These are phyloP conservation scores for Cyberlindnera euphorbiiphila DNA, from an alignment of 805 yeast genomes.

Conservation along the genomic window DNA sequence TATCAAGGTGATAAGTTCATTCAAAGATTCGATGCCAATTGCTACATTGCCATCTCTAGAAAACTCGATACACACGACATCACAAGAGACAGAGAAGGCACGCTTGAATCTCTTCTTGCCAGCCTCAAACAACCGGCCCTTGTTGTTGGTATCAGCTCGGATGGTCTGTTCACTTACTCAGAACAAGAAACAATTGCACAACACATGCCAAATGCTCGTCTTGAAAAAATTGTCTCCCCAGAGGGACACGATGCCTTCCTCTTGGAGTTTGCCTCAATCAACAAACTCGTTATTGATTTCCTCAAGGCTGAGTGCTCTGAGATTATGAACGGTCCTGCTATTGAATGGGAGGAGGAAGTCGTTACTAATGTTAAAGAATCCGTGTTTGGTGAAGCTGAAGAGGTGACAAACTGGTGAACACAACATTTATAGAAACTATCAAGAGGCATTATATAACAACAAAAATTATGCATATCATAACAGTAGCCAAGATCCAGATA, in stretches of 20 bases:
- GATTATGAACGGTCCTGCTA: constrained; percentile 44
- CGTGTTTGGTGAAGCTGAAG: constrained; percentile 92
- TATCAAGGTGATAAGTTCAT: constrained; percentile 94
- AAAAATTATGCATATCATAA: constrained; percentile 8
- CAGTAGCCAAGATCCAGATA: constrained; percentile 22
- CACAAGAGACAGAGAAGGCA: constrained; percentile 64
- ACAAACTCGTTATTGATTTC: constrained; percentile 65
- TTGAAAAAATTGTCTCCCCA: constrained; percentile 78
- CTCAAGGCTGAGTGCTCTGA: constrained; percentile 54
- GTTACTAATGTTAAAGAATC: constrained; percentile 48
- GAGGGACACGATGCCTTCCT: constrained; percentile 98
- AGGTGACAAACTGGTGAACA: constrained; percentile 82
- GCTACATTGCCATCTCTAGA: constrained; percentile 90
- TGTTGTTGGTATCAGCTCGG: constrained; percentile 85
- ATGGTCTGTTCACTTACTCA: constrained; percentile 86
- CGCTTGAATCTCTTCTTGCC: constrained; percentile 44
- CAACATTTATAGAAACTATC: background rate
- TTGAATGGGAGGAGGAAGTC: constrained; percentile 42
- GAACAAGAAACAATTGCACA: constrained; percentile 86
- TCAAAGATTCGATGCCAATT: constrained; percentile 89
- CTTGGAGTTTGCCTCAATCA: constrained; percentile 81
- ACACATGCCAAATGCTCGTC: constrained; percentile 60
- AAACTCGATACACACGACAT: constrained; percentile 95
- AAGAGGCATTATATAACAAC: background rate
- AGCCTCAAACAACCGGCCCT: constrained; percentile 71